Evolutionary conservation across 176 grass and related monocot species (phyloP), one percentile per base, ranked within the genome.

Genomic region (Poa pratensis): DNA sequence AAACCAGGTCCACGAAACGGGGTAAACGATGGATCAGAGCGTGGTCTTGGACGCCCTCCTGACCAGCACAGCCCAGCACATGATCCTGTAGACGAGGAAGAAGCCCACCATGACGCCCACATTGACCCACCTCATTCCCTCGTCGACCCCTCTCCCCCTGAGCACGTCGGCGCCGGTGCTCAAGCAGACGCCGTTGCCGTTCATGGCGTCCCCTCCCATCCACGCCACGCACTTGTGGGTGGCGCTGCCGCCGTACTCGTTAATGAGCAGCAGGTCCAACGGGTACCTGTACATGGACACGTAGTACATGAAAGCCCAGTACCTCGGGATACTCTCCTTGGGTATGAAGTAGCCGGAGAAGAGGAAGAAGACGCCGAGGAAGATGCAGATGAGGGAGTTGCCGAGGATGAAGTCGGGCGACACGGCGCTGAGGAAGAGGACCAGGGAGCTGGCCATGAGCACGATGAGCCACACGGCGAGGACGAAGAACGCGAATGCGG

Each of bases 341-440:
- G 96, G 96, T 24, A 95, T 93, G 85, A 98, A 98, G 85, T 98
- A 98, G 3, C 96, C 96, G 6, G 91, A 95, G 91, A 98, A 98
- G 30, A 95, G 93, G 83, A 98, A 98, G 93, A 95, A 98, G 27
- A 90, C 62, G 55, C 91, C 93, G 14, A 98, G 52, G 86, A 83
- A 92, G 8, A 92, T 78, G 91, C 86, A 95, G 82, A 98, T 95
- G 81, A 98, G 91, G 0, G 93, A 91, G 76, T 98, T 98, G 12
- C 91, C 93, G 16, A 98, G 77, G 18, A 98, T 88, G 89, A 92
- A 98, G 75, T 98, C 93, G 0, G 91, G 88, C 9, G 96, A 90
- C 55, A 98, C 69, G 22, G 93, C 85, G 78, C 93, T 90, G 67
- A 98, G 96, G 86, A 98, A 98, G 49, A 98, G 86, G 1, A 95